phyloP scores from a whole-genome alignment of 371 early-diverging fungal genomes.

The Haplosporangium sp. region DNA sequence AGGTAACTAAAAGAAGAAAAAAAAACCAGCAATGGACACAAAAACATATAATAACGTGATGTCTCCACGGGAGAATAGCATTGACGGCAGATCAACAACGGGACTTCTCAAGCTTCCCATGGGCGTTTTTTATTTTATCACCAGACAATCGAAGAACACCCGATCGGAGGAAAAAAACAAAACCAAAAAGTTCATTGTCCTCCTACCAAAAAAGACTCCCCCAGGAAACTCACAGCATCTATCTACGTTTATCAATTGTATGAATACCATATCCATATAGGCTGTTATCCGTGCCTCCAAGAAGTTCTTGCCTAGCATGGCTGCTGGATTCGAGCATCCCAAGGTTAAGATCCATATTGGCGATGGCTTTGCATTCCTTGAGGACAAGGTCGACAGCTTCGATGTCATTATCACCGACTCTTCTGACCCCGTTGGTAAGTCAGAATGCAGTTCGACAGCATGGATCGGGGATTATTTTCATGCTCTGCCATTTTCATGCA shows the following conservation, averaged over 20 bases:
- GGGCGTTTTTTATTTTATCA: too few species aligned
- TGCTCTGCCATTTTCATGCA: not conserved
- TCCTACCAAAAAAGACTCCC: not conserved
- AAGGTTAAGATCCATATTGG: constrained; percentile 94
- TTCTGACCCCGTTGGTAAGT: constrained; percentile 94
- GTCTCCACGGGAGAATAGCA: not conserved
- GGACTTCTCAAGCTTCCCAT: too few species aligned
- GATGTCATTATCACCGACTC: constrained; percentile 99
- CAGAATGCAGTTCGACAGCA: too few species aligned
- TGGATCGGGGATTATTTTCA: too few species aligned
- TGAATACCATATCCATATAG: constrained; percentile 18
- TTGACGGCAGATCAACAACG: not conserved
- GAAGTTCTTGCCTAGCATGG: constrained; percentile 93
- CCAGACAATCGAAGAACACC: too few species aligned
- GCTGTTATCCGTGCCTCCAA: constrained; percentile 92
- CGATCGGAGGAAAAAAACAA: too few species aligned
- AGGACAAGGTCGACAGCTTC: constrained; percentile 85
- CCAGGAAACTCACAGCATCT: not conserved
- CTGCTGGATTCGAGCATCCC: constrained; percentile 93
- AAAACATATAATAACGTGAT: not conserved
- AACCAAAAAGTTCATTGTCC: too few species aligned
- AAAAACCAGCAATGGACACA: not conserved
- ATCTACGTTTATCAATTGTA: not conserved
- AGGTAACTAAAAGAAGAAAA: constrained; percentile 52
- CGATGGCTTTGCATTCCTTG: constrained; percentile 94